These are phyloP conservation scores for Amorphotheca resinae DNA, from an alignment of 495 filamentous ascomycete genomes.

Conservation along the genomic window DNA sequence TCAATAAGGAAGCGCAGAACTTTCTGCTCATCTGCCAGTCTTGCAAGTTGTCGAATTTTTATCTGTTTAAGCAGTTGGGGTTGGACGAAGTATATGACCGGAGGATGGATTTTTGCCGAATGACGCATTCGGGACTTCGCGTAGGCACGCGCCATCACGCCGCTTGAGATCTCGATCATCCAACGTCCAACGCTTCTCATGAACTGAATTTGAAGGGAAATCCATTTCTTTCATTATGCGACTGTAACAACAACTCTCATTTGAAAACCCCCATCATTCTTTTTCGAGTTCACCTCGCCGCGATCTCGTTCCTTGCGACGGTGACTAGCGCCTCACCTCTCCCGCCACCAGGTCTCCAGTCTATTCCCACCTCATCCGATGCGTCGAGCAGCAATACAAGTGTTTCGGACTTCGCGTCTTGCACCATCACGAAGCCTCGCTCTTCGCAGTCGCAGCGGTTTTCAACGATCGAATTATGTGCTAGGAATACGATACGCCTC, in stretches of 20 bases:
- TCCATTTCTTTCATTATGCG: not conserved
- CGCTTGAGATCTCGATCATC: not conserved
- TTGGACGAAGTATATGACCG: no score
- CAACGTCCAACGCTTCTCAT: not conserved
- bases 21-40: no score
- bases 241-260: not conserved
- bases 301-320: not conserved
- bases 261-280: slow-evolving; percentile 1
- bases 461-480: slow-evolving; percentile 32
- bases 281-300: not conserved
- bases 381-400: slow-evolving; percentile 53
- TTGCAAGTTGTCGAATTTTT: no score
- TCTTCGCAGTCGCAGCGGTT: slow-evolving; percentile 24
- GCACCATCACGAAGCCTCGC: slow-evolving; percentile 39
- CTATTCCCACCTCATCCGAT: slow-evolving; percentile 29
- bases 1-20: no score
- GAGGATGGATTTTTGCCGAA: slow-evolving; percentile 1
- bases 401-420: slow-evolving; percentile 49
- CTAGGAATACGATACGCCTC: slow-evolving; percentile 34
- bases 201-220: not conserved
- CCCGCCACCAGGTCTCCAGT: slow-evolving; percentile 8
- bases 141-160: no score
- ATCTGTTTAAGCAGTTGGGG: no score
- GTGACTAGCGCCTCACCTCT: not conserved
- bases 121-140: not conserved